A percentile compares a stretch with the other conserved stretches of the same genome.
Evolutionary conservation across 257 asterid species (phyloP).

Genomic region (Primulina eburnea): DNA sequence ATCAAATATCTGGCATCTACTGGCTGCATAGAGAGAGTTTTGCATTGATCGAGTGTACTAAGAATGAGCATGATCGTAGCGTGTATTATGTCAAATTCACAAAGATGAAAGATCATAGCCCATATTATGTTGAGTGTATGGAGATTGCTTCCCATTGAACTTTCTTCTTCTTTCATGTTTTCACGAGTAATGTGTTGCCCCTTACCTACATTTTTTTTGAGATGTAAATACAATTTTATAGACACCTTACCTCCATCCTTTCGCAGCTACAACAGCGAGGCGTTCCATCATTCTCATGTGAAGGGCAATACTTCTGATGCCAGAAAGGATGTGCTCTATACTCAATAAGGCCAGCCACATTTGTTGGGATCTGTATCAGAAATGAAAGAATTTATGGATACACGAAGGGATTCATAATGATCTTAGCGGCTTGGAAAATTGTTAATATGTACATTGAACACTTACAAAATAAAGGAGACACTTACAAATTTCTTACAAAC

Average conservation of each 20-base stretch:
- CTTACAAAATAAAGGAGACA: constrained; percentile 9
- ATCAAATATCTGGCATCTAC: constrained; percentile 67
- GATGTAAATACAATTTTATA: background rate
- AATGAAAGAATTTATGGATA: constrained; percentile 18
- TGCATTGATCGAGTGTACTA: constrained; percentile 11
- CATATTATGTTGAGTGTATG: background rate
- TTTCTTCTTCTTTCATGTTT: background rate
- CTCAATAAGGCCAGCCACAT: constrained; percentile 84
- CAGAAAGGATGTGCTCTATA: constrained; percentile 99
- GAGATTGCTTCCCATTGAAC: background rate
- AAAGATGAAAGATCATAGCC: background rate
- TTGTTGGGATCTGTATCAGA: constrained; percentile 73
- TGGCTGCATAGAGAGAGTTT: constrained; percentile 44
- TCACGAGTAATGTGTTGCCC: background rate
- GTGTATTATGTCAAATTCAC: background rate
- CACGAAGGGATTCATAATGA: background rate
- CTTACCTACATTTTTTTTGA: background rate
- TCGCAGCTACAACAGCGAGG: constrained; percentile 99
- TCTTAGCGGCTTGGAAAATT: background rate
- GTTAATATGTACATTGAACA: background rate
- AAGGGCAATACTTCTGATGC: constrained; percentile 94
- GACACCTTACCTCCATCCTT: constrained; percentile 75
- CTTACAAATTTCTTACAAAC: constrained; percentile 93
- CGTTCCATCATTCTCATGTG: constrained; percentile 90
- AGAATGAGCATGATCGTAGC: background rate